Conservation (phyloP, 2,329 filamentous ascomycete genomes). For the Thermothelomyces thermophilus region DNA sequence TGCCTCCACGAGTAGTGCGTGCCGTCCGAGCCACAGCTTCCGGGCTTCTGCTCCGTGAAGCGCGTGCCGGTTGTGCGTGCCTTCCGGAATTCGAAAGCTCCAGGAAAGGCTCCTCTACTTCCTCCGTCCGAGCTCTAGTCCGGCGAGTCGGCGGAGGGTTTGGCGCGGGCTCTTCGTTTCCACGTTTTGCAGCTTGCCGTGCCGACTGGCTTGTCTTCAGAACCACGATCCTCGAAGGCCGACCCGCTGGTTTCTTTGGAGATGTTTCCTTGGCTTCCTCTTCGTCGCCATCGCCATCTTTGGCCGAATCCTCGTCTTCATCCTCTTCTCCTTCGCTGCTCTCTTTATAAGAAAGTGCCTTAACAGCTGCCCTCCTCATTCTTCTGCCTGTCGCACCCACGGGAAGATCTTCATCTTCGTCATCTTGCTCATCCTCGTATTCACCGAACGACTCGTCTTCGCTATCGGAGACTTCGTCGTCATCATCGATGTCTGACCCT, state of each 20-base stretch:
- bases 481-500: constrained; percentile 58
- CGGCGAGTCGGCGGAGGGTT: constrained; percentile 34
- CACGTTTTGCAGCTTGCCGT: constrained; percentile 16
- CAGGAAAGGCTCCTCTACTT: constrained; percentile 48
- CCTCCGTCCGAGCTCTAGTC: constrained; percentile 50
- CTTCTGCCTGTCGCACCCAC: constrained; percentile 39
- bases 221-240: constrained; percentile 26
- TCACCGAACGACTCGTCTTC: constrained; percentile 44
- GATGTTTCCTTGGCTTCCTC: constrained; percentile 29
- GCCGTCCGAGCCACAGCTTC: constrained; percentile 40
- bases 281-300: constrained; percentile 36
- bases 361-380: constrained; percentile 39
- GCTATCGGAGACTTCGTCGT: constrained; percentile 51
- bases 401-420: constrained; percentile 32
- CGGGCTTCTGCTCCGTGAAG: constrained; percentile 50
- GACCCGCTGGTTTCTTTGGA: constrained; percentile 10
- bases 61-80: constrained; percentile 44
- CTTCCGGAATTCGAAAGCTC: constrained; percentile 56
- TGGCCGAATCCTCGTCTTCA: constrained; percentile 31
- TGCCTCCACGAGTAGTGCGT: constrained; percentile 44
- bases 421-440: constrained; percentile 34
- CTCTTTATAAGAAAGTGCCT: constrained; percentile 41
- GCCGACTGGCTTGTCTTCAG: constrained; percentile 23
- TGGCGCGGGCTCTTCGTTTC: constrained; percentile 16
- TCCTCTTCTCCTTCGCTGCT: constrained; percentile 36